These are phyloP conservation scores for Ustilago xerochloae DNA, from an alignment of 1,284 basidiomycete genomes.

Conservation along the genomic window DNA sequence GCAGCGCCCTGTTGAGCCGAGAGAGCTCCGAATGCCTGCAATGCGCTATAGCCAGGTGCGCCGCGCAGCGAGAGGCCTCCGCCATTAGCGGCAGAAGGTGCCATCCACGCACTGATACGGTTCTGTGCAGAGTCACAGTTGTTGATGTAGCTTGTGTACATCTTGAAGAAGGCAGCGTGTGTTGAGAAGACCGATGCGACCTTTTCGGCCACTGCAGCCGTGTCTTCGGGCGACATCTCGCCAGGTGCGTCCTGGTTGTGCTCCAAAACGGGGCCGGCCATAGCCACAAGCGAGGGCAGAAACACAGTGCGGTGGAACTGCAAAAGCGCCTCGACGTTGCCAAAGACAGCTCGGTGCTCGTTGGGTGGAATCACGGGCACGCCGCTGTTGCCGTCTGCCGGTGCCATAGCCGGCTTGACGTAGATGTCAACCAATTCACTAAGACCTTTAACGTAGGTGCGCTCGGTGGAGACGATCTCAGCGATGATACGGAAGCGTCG, in stretches of 20 bases:
- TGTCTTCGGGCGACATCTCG: constrained; percentile 80
- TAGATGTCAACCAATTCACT: constrained; percentile 95
- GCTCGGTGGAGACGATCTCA: constrained; percentile 80
- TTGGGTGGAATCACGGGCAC: constrained; percentile 84
- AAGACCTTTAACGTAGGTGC: constrained; percentile 91
- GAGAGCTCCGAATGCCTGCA: constrained; percentile 20
- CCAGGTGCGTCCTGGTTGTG: constrained; percentile 67
- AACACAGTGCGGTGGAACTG: constrained; percentile 93
- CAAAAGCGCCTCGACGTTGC: constrained; percentile 87
- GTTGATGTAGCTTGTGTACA: constrained; percentile 67
- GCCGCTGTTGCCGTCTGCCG: constrained; percentile 70
- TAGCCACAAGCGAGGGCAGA: constrained; percentile 84
- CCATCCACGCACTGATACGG: constrained; percentile 42
- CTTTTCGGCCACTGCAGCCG: constrained; percentile 79
- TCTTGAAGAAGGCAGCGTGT: constrained; percentile 65
- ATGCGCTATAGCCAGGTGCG: constrained; percentile 17
- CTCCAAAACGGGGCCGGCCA: constrained; percentile 63
- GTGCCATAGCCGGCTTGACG: constrained; percentile 82
- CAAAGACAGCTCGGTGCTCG: constrained; percentile 92
- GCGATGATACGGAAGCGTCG: constrained; percentile 64
- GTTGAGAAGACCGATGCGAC: constrained; percentile 84
- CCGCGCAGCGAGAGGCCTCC: constrained; percentile 46
- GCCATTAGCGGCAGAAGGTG: constrained; percentile 21
- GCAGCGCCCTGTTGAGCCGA: constrained; percentile 29
- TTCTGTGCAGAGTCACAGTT: constrained; percentile 60